phyloP scores from a whole-genome alignment of 495 filamentous ascomycete species.

The Parachaetomium inaequale region DNA sequence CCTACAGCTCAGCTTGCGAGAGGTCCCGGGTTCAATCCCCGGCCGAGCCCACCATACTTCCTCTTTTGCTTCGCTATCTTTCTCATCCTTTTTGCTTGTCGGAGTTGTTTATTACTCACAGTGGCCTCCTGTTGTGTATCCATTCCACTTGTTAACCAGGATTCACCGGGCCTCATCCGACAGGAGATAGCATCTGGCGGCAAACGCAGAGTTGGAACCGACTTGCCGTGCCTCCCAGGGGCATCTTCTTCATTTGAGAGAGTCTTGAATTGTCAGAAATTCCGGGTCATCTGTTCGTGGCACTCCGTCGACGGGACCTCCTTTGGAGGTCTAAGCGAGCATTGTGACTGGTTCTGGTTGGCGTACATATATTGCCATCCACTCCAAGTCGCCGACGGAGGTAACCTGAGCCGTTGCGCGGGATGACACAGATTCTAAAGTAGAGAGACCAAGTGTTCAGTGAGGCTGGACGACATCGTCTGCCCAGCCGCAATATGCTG shows the following conservation, averaged over 20 bases:
- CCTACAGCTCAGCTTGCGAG: slow-evolving; percentile 21
- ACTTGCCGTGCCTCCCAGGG: too few relatives aligned
- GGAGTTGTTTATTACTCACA: too few relatives aligned
- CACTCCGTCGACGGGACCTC: neutral
- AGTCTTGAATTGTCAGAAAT: neutral
- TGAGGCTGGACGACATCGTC: neutral
- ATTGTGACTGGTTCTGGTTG: slow-evolving; percentile 17
- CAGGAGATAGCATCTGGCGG: too few relatives aligned
- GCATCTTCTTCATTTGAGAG: too few relatives aligned
- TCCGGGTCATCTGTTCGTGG: slow-evolving; percentile 5
- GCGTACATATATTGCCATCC: slow-evolving; percentile 23
- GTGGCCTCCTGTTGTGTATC: neutral
- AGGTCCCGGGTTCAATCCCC: slow-evolving; percentile 28
- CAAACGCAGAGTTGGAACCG: too few relatives aligned
- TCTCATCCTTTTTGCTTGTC: neutral
- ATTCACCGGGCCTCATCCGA: too few relatives aligned
- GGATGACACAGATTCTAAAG: neutral
- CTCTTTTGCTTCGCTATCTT: too few relatives aligned
- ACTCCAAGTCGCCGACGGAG: neutral
- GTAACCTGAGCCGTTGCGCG: neutral
- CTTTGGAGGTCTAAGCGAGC: neutral
- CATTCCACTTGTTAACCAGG: too few relatives aligned
- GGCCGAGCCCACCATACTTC: slow-evolving; percentile 25
- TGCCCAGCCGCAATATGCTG: neutral
- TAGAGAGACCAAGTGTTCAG: neutral